Base-by-base conservation (phyloP, 2,329 filamentous ascomycete species). In the Cryphonectria radicalis region DNA sequence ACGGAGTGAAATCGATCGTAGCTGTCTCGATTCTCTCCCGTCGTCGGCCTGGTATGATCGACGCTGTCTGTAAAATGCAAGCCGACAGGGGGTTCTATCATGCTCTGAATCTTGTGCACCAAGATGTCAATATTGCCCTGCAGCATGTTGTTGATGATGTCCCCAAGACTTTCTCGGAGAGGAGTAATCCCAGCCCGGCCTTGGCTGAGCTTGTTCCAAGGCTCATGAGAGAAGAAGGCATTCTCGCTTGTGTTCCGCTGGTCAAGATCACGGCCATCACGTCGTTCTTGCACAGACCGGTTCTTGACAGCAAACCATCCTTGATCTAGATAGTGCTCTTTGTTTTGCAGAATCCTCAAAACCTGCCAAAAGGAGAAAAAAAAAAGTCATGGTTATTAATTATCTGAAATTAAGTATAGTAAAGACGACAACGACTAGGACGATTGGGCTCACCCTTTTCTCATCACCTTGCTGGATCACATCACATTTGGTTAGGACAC, bases 211-310 rank as follows among this genome's bases (percentile, higher is more conserved):
- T 28, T 57, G 25, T 57, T 28, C 53, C 53, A 57, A 10, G 53
- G 53, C 8, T 6, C 13, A 10, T 7, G n/a, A 25, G n/a, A 57
- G 25, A 57, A 57, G 11, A 71, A 71, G 42, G 28, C 55, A 57
- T 74, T 40, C 72, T 75, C 62, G 70, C 73, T 73, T 73, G 74
- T 72, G 73, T 75, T 64, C 74, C 75, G 62, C 75, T 76, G 43
- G 70, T 75, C 62, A 68, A 71, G 63, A 73, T 74, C 32, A 72
- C 72, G 53, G 63, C 74, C 72, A 71, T 75, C 40, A 72, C 53
- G n/a, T 66, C 65, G 65, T 60, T 71, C 69, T 46, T 68, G 65
- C 53, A 66, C 32, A 22, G 69, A 71, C 37, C 66, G 66, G 35
- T 71, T 71, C 32, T 65, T 71, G 43, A 69, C 4, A 11, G 53